A percentile compares a stretch with the other conserved stretches of the same genome.
These are phyloP conservation scores for Silene noctiflora DNA, from an alignment of 179 eudicot species.

Conservation along the genomic window DNA sequence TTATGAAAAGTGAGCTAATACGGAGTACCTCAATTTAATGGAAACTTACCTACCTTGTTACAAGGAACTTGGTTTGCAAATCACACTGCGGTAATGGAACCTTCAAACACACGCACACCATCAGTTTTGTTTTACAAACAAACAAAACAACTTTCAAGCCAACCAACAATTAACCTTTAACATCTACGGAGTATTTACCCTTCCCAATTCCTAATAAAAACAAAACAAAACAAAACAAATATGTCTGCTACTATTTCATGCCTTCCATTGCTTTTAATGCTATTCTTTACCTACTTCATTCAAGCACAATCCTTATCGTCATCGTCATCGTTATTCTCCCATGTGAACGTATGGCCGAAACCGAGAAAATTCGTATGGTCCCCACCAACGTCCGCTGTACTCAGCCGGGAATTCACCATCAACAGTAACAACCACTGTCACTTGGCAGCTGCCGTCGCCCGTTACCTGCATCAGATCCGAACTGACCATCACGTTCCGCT, in stretches of 20 bases:
- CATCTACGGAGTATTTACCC: too few species aligned
- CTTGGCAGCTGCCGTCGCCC: slow-evolving; percentile 52
- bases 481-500: slow-evolving; percentile 49
- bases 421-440: slow-evolving; percentile 30
- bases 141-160: too few species aligned
- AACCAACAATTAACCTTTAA: too few species aligned
- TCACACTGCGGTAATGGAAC: too few species aligned
- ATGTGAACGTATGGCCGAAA: slow-evolving; percentile 60
- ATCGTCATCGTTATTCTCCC: neutral
- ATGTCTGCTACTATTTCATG: neutral
- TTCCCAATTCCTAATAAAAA: too few species aligned
- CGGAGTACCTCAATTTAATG: too few species aligned
- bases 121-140: too few species aligned
- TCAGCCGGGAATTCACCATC: slow-evolving; percentile 54
- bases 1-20: too few species aligned
- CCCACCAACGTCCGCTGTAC: slow-evolving; percentile 36
- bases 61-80: too few species aligned
- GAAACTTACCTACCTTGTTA: too few species aligned
- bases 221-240: neutral
- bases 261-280: neutral
- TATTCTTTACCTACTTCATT: neutral
- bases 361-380: slow-evolving; percentile 54
- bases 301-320: neutral
- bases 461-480: slow-evolving; percentile 42
- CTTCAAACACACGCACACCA: too few species aligned